Evolutionary conservation across 179 eudicot genomes (phyloP).

Genomic region (Gypsophila paniculata): DNA sequence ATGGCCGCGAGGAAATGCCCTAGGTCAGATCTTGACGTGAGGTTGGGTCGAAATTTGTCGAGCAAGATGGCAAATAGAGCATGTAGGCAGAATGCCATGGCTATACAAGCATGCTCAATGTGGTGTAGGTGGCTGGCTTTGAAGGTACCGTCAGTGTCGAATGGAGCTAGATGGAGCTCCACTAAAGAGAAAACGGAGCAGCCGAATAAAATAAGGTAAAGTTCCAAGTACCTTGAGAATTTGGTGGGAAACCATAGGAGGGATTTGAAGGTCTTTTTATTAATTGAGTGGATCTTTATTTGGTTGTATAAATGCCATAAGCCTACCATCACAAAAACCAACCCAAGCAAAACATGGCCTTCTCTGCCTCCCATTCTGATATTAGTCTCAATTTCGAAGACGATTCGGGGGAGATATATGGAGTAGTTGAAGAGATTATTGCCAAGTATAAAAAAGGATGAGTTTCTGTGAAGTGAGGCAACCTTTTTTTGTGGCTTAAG

Average conservation of each 20-base stretch:
- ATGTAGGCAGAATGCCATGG: slow-evolving; percentile 32
- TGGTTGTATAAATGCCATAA: slow-evolving; percentile 43
- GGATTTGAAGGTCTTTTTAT: slow-evolving; percentile 16
- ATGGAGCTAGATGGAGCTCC: slow-evolving; percentile 24
- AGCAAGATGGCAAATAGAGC: slow-evolving; percentile 33
- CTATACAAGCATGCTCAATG: slow-evolving; percentile 37
- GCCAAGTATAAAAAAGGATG: background rate
- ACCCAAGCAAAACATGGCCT: slow-evolving; percentile 36
- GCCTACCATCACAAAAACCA: slow-evolving; percentile 32
- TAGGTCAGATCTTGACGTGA: slow-evolving; percentile 18
- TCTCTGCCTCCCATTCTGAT: slow-evolving; percentile 33
- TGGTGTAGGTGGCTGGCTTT: slow-evolving; percentile 33
- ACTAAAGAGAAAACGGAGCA: slow-evolving; percentile 24
- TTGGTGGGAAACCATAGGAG: slow-evolving; percentile 38
- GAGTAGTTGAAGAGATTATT: background rate
- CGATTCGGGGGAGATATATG: background rate
- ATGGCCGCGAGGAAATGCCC: slow-evolving; percentile 25
- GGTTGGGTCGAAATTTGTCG: slow-evolving; percentile 24
- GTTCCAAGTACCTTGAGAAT: slow-evolving; percentile 33
- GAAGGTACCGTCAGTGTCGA: slow-evolving; percentile 33
- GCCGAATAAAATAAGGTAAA: slow-evolving; percentile 29
- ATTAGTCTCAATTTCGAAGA: background rate
- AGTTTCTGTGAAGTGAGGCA: slow-evolving; percentile 24
- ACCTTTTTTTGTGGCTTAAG: slow-evolving; percentile 15
- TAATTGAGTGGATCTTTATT: slow-evolving; percentile 21